These are phyloP conservation scores for Trichosanthes truncata DNA, from an alignment of 306 rosid genomes.

Conservation along the genomic window DNA sequence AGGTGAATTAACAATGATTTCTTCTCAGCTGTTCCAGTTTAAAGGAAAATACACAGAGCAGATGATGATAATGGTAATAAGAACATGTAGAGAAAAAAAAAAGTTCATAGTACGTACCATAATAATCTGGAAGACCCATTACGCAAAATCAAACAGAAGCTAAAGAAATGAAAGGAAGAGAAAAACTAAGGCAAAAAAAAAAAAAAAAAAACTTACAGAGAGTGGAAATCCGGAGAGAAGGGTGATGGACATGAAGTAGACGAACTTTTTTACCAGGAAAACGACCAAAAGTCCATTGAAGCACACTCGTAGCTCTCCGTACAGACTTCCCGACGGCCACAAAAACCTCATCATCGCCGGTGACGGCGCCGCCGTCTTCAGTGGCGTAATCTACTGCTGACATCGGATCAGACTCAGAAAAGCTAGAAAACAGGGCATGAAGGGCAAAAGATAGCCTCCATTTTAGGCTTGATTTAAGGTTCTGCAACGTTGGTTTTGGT, in stretches of 20 bases:
- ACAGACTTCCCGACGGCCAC: slow-evolving; percentile 63
- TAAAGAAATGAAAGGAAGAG: background rate
- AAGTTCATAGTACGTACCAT: background rate
- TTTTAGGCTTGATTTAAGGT: too few species aligned
- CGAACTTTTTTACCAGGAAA: slow-evolving; percentile 36
- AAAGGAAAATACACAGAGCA: too few species aligned
- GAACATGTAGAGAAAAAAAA: background rate
- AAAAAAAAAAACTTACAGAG: slow-evolving; percentile 28
- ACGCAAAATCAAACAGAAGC: background rate
- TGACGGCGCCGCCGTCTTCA: slow-evolving; percentile 1
- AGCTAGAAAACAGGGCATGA: background rate
- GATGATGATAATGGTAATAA: background rate
- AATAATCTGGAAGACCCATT: background rate
- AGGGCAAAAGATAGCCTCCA: background rate
- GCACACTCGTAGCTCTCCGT: slow-evolving; percentile 37
- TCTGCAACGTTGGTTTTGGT: too few species aligned
- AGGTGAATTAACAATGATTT: background rate
- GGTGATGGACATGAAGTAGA: slow-evolving; percentile 53
- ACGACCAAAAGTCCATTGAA: slow-evolving; percentile 44
- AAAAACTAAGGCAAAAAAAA: background rate
- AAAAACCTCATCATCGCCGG: slow-evolving; percentile 19
- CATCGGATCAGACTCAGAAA: background rate
- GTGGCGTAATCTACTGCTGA: background rate
- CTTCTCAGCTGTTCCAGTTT: background rate
- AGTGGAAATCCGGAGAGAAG: slow-evolving; percentile 64